Evolutionary conservation across 257 asterid species (phyloP).

Genomic region (Lantana camara): DNA sequence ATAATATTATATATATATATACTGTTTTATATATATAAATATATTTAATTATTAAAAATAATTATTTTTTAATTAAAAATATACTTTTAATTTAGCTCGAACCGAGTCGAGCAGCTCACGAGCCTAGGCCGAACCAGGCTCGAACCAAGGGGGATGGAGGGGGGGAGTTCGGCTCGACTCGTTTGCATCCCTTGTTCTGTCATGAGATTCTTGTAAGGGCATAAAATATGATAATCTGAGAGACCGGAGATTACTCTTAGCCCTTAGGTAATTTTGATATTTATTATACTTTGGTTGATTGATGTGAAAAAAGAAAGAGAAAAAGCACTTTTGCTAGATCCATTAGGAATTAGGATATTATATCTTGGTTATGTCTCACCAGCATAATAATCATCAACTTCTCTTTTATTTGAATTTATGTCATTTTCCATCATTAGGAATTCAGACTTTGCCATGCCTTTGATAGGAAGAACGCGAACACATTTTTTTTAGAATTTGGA

Average conservation of each 20-base stretch:
- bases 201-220: no score
- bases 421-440: constrained; percentile 33
- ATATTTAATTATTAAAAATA: no score
- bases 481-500: not conserved
- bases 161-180: no score
- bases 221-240: not conserved
- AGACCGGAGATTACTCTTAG: not conserved
- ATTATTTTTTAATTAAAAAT: no score
- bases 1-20: no score
- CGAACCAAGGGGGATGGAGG: no score
- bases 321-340: constrained; percentile 34
- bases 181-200: no score
- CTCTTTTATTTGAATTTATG: constrained; percentile 45
- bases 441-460: constrained; percentile 27
- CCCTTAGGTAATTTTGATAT: constrained; percentile 8
- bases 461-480: constrained; percentile 25
- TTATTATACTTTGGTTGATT: constrained; percentile 23
- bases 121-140: no score
- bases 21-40: no score
- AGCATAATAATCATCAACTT: constrained; percentile 33
- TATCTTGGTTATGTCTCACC: constrained; percentile 41
- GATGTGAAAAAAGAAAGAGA: constrained; percentile 26
- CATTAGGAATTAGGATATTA: constrained; percentile 21
- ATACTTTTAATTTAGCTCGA: no score
- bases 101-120: no score